Evolutionary conservation across 1,284 basidiomycete species (phyloP).

Genomic region (Sphaerobolus stellatus): DNA sequence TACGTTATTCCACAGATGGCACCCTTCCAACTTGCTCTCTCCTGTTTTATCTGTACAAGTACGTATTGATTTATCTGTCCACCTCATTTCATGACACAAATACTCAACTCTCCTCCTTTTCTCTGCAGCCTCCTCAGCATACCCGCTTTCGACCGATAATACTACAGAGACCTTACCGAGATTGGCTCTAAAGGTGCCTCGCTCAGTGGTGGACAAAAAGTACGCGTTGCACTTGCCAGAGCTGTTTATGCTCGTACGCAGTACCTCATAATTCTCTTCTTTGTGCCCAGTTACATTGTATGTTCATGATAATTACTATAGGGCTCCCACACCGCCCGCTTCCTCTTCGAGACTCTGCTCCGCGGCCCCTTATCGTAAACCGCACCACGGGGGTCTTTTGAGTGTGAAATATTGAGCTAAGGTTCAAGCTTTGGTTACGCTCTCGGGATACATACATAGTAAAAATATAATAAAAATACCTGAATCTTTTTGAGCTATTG

Average conservation of each 20-base stretch:
- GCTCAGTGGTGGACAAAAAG: conserved; percentile 66
- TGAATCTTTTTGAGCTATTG: too few species aligned
- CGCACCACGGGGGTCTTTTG: too few species aligned
- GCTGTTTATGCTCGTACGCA: conserved; percentile 67
- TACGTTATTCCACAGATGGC: neutral
- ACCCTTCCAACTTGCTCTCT: conserved; percentile 5
- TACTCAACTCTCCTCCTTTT: too few species aligned
- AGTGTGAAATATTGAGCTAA: too few species aligned
- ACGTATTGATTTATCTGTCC: too few species aligned
- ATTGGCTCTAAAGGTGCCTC: conserved; percentile 42
- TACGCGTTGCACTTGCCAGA: conserved; percentile 65
- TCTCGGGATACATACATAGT: too few species aligned
- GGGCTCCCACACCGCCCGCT: conserved; percentile 74
- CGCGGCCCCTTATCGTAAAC: conserved; percentile 67
- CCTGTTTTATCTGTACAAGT: conserved; percentile 12
- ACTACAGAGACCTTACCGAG: conserved; percentile 62
- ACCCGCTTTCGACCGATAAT: too few species aligned
- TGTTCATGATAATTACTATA: conserved; percentile 29
- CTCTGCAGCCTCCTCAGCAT: too few species aligned
- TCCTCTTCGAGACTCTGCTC: conserved; percentile 64
- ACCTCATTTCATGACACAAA: too few species aligned
- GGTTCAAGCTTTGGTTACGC: too few species aligned
- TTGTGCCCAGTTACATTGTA: conserved; percentile 29
- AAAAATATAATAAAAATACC: too few species aligned
- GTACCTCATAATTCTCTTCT: conserved; percentile 70